Conservation (phyloP, 2,329 filamentous ascomycete species). For the Basipetospora chlamydospora region DNA sequence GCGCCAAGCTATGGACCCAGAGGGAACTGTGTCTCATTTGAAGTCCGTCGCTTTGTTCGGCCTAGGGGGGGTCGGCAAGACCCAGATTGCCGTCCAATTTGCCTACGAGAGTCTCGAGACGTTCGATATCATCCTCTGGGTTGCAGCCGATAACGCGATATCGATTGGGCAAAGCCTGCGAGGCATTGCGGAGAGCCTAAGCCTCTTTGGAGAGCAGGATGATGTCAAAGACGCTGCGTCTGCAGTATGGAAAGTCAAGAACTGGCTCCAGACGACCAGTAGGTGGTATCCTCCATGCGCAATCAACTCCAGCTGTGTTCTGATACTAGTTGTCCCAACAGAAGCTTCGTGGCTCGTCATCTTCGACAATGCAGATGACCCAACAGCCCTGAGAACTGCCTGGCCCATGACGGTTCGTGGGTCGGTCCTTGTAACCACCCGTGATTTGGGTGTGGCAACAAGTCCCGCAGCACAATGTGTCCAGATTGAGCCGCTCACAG, state of each 20-base stretch:
- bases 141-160: slow-evolving; percentile 11
- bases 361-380: slow-evolving; percentile 17
- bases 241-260: slow-evolving; percentile 12
- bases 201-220: slow-evolving; percentile 6
- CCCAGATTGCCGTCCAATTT: slow-evolving; percentile 16
- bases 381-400: slow-evolving; percentile 10
- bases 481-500: neutral
- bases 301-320: too few relatives aligned
- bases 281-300: neutral
- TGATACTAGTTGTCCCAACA: too few relatives aligned
- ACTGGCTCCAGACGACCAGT: slow-evolving; percentile 13
- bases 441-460: slow-evolving; percentile 9
- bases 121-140: slow-evolving; percentile 12
- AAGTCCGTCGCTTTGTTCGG: slow-evolving; percentile 16
- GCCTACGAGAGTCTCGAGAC: slow-evolving; percentile 10
- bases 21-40: neutral
- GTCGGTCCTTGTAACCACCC: slow-evolving; percentile 14
- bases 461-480: slow-evolving; percentile 1
- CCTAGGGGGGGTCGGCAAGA: slow-evolving; percentile 17
- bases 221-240: slow-evolving; percentile 10
- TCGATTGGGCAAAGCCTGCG: slow-evolving; percentile 12
- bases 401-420: slow-evolving; percentile 12
- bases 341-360: slow-evolving; percentile 11
- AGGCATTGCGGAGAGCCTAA: slow-evolving; percentile 9
- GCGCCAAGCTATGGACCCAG: slow-evolving; percentile 1